These are phyloP conservation scores for Isoetes engelmannii DNA, from an alignment of 83 land plant genomes.

Conservation along the genomic window DNA sequence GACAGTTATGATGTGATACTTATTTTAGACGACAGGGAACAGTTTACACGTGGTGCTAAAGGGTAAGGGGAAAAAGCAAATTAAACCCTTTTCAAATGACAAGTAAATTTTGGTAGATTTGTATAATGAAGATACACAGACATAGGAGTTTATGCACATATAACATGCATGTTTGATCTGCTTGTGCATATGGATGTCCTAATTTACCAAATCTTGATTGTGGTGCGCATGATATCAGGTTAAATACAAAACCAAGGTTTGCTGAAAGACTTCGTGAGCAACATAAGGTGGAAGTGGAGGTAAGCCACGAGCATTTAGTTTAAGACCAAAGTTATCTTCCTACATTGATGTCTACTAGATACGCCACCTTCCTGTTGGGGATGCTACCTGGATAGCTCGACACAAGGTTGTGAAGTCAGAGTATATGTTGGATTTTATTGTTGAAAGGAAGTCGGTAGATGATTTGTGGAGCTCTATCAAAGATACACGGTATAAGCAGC, in stretches of 20 bases:
- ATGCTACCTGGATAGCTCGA: conserved; percentile 87
- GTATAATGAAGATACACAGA: too few relatives aligned
- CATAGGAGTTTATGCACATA: too few relatives aligned
- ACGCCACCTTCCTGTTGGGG: conserved; percentile 82
- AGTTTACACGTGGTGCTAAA: conserved; percentile 40
- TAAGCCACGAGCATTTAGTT: conserved; percentile 10
- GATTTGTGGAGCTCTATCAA: conserved; percentile 75
- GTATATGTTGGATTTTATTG: conserved; percentile 89
- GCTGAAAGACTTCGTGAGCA: conserved; percentile 50
- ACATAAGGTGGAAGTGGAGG: conserved; percentile 68
- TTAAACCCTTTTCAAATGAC: too few relatives aligned
- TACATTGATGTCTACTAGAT: conserved; percentile 28
- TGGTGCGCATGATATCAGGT: background rate
- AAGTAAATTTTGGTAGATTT: too few relatives aligned
- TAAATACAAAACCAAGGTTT: conserved; percentile 26
- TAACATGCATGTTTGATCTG: too few relatives aligned
- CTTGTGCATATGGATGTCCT: too few relatives aligned
- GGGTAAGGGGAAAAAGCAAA: conserved; percentile 29
- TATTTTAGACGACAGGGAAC: conserved; percentile 80
- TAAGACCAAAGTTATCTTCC: too few relatives aligned
- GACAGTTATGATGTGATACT: conserved; percentile 65
- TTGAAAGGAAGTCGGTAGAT: conserved; percentile 87
- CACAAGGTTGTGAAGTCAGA: conserved; percentile 48
- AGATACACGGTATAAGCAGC: conserved; percentile 82
- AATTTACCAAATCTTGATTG: too few relatives aligned